Evolutionary conservation across 352 stramenopile species (phyloP).

Genomic region (Albugo candida): DNA sequence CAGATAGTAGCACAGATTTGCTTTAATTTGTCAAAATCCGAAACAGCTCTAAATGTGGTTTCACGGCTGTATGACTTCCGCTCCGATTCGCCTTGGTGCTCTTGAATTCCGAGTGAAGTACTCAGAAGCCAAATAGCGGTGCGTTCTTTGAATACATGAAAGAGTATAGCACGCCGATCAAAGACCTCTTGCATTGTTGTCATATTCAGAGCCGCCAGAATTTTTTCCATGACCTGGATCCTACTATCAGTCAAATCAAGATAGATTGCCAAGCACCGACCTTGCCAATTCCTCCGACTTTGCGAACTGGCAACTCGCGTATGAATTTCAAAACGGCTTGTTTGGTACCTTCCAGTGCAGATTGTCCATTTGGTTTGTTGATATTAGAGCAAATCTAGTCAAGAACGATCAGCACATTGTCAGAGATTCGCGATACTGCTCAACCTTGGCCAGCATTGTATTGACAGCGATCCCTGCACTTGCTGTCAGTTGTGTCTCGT

Average conservation of each 20-base stretch:
- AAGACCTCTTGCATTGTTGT: conserved; percentile 71
- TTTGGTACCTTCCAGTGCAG: conserved; percentile 64
- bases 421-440: neutral
- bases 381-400: conserved; percentile 83
- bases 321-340: conserved; percentile 76
- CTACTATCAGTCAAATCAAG: neutral
- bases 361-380: conserved; percentile 95
- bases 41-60: conserved; percentile 34
- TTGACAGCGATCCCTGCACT: conserved; percentile 86
- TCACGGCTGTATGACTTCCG: conserved; percentile 67
- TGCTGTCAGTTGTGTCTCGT: conserved; percentile 82
- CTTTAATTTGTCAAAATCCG: conserved; percentile 16
- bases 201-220: conserved; percentile 65
- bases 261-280: neutral
- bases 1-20: conserved; percentile 50
- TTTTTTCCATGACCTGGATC: conserved; percentile 81
- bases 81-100: conserved; percentile 23
- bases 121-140: conserved; percentile 51
- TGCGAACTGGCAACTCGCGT: conserved; percentile 70
- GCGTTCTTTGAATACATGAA: conserved; percentile 42
- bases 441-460: conserved; percentile 84
- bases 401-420: neutral
- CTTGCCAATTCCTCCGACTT: conserved; percentile 89
- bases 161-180: conserved; percentile 26
- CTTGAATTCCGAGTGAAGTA: conserved; percentile 42